Evolutionary conservation across 495 filamentous ascomycete genomes (phyloP), one percentile per base, ranked within the genome.

Genomic region (Trichoderma virens): DNA sequence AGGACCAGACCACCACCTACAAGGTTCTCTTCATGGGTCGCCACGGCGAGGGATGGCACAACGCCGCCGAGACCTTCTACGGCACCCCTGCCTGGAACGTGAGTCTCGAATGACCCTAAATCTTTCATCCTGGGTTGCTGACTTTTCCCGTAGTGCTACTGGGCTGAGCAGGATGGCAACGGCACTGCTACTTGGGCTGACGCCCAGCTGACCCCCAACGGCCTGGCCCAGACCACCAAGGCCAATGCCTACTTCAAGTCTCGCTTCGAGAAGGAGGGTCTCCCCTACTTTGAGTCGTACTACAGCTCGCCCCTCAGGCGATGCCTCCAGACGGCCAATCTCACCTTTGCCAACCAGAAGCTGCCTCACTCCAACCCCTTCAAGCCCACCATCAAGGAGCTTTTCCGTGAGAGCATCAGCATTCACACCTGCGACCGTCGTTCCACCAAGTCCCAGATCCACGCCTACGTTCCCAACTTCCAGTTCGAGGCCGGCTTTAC

Each of bases 361-460:
- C 25, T 60, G 20, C 60, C 51, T 56, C 51, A 30, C 25, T 31
- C 66, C 14, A 69, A 69, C 20, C 72, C 84, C 5, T 90, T 89
- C 73, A 74, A 73, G 0, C 88, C 89, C 0, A 75, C 78, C 2
- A 77, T 94, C 69, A 90, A 88, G 70, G 89, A 93, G 69, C 72
- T 84, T 25, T 75, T 93, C 65, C 83, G 91, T 54, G 91, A 96
- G 68, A 78, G 80, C 1, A 84, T 92, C 63, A 84, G 85, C 54
- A 78, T 86, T 56, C 91, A 94, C 70, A 93, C 91, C 8, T 96
- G 91, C 72, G 90, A 96, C 71, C 83, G 86, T 16, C 82, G 91
- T 1, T 79, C 80, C 61, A 79, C 66, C 30, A 82, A 81, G 61
- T 75, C 76, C 3, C 82, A 79, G 64, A 91, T 96, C 67, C 69